Base-by-base conservation (phyloP, 2,329 filamentous ascomycete species). In the Colletotrichum tabaci region DNA sequence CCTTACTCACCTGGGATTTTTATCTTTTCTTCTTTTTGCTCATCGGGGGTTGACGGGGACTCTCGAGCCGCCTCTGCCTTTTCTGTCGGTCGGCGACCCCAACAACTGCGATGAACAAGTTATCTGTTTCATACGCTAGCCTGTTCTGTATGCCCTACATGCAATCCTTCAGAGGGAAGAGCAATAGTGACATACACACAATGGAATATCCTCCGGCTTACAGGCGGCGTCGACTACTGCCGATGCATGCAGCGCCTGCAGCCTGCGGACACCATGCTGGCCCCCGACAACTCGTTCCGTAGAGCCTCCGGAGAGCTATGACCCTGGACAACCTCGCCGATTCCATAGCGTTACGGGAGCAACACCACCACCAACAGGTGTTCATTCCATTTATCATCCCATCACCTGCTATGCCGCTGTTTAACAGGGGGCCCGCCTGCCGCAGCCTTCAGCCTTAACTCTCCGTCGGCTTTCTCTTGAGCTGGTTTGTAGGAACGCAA, bases 321-420 rank as follows among this genome's bases (percentile, higher is more conserved):
- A 55, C 65, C 65, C 69, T 68, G 57, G 58, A 55, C 63, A 53
- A 62, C 57, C 52, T 13, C 47, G 30, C 21, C 60, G 46, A 69
- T 64, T 72, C 53, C 58, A 64, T 40, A 49, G 35, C 64, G 57
- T 71, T 68, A 57, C 53, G 68, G 52, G 53, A 72, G 69, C 69
- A 72, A 49, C 60, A 38, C 23, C 69, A 44, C 23, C 69, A 60
- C 44, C 30, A 35, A 49, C 38, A 55, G 53, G 69, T 64, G 65
- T 72, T 72, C 69, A 63, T 72, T 72, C 58, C 69, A 72, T 64
- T 60, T 53, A 64, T 58, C 69, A 63, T 58, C 68, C 65, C 68
- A 68, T 68, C 57, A 62, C 47, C n/a, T 21, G 16, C 16, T 9
- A 6, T 42, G 52, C 68, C 44, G 46, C 46, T 26, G 13, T 49